Conservation (phyloP, 164 flowering plant genomes). For the Chimonanthus salicifolius region DNA sequence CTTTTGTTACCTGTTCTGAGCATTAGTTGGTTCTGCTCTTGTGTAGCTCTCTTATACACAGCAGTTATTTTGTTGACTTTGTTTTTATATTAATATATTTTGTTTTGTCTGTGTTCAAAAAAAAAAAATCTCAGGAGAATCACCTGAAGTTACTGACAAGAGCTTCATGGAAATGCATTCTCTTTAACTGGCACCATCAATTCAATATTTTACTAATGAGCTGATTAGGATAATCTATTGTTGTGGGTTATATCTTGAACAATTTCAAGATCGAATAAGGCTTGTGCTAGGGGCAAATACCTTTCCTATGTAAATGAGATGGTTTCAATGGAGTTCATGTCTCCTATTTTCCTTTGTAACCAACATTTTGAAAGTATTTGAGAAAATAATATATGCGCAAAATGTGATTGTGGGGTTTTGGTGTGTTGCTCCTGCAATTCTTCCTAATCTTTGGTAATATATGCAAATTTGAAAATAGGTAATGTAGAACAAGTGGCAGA, state of each 20-base stretch:
- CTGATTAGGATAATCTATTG: neutral
- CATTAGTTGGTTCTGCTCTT: no score
- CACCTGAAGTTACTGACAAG: neutral
- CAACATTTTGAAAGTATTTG: no score
- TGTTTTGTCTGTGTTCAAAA: no score
- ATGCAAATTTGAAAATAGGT: neutral
- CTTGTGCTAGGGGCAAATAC: neutral
- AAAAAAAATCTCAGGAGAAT: neutral
- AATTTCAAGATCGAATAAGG: neutral
- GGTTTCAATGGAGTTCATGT: neutral
- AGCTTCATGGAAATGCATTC: neutral
- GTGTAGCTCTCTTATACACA: no score
- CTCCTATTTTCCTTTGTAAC: neutral
- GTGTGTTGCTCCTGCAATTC: neutral
- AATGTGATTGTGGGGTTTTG: neutral
- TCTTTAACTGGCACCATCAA: neutral
- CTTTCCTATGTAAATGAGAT: neutral
- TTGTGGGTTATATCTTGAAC: neutral
- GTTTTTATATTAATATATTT: no score
- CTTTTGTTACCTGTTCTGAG: no score
- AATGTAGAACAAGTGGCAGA: neutral
- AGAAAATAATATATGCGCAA: neutral
- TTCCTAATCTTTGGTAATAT: neutral
- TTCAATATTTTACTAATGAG: neutral
- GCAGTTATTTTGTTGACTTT: no score